Evolutionary conservation across 495 filamentous ascomycete genomes (phyloP), one percentile per base, ranked within the genome.

Genomic region (Trichoderma virens): DNA sequence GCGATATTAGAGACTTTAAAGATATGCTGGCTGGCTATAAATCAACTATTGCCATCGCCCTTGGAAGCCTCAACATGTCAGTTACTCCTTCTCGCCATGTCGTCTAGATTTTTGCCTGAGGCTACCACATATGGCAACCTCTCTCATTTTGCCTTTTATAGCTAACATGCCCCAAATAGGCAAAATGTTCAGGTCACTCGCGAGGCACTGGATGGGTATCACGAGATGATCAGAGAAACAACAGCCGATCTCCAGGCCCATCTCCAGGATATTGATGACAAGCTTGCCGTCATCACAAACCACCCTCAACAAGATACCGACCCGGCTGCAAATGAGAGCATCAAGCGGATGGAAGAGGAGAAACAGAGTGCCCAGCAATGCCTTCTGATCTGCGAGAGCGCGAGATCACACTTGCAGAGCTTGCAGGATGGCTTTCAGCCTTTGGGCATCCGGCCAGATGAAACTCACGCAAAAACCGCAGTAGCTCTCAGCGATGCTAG

Each of bases 381-480:
- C 66, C 75, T 81, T 54, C 64, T 72, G 63, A 79, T 81, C 54
- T 79, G 76, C 69, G 64, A 70, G 31, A 65, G 74, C 59, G 62
- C 79, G 35, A 76, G 72, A 11, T 66, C 65, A 18, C 73, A 79
- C 38, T 73, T 79, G 64, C 68, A 59, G 13, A 66, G 67, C 31
- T 65, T 74, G 31, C 64, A 56, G 41, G 62, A 59, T 38, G 65
- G 32, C 4, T 63, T 59, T 20, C 28, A 59, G 59, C 60, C 54
- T 65, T 38, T 31, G 51, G 23, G 38, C 41, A 54, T 45, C 20
- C 60, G 25, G 16, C 34, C 43, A 18, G n/a, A 47, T 18, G 7
- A 47, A 5, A 20, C 18, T 47, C 43, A 20, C 18, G 7, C 18
- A 3, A 6, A 47, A 20, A 47, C 43, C 1, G 43, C 43, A 7